Conservation (phyloP, 768 basidiomycete species). For the Dioszegia hungarica region DNA sequence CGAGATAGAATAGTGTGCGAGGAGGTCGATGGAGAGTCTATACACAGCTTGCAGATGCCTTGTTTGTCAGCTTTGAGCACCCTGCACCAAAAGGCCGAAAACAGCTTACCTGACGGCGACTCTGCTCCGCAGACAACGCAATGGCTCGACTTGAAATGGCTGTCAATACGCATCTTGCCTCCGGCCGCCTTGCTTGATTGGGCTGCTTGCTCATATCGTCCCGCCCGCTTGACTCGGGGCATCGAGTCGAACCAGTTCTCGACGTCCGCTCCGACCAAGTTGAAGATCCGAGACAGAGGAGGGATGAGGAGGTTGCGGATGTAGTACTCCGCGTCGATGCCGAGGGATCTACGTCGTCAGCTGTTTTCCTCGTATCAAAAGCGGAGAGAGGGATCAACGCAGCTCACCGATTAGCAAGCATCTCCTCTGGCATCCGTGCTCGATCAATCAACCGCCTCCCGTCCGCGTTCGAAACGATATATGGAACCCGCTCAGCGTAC, state of each 20-base stretch:
- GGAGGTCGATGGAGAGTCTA: conserved; percentile 55
- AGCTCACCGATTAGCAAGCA: conserved; percentile 61
- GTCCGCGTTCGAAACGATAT: conserved; percentile 68
- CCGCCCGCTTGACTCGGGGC: conserved; percentile 60
- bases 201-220: conserved; percentile 20
- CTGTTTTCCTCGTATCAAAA: background rate
- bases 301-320: conserved; percentile 81
- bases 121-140: conserved; percentile 65
- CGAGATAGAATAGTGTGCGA: conserved; percentile 59
- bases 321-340: conserved; percentile 84
- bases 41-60: conserved; percentile 63
- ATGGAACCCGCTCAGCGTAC: conserved; percentile 89
- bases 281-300: conserved; percentile 84
- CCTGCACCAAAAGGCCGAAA: background rate
- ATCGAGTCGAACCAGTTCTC: conserved; percentile 80
- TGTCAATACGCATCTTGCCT: conserved; percentile 58
- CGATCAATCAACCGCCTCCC: conserved; percentile 65
- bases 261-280: conserved; percentile 82
- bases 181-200: background rate
- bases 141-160: conserved; percentile 65
- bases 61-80: background rate
- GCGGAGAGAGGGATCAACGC: background rate
- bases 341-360: conserved; percentile 55
- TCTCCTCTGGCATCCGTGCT: conserved; percentile 67
- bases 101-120: conserved; percentile 56